These are phyloP conservation scores for Eucalyptus albens DNA, from an alignment of 345 rosid species.

Conservation along the genomic window DNA sequence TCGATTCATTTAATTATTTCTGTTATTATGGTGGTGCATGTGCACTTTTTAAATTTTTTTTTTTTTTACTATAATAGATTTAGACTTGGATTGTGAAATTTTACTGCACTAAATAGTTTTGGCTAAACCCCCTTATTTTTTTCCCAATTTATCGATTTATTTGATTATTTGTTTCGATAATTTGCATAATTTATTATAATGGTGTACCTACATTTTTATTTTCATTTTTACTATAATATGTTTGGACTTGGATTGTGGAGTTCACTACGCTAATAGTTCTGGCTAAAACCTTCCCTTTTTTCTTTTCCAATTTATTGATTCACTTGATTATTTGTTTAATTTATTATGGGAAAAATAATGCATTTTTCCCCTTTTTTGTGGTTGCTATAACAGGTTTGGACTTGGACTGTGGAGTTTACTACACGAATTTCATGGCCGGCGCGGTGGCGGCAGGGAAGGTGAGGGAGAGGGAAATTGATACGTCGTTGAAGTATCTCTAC, in stretches of 20 bases:
- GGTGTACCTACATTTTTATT: not conserved
- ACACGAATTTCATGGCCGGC: slow-evolving; percentile 5
- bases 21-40: too few relatives aligned
- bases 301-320: not conserved
- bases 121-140: not conserved
- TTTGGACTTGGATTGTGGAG: too few relatives aligned
- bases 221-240: too few relatives aligned
- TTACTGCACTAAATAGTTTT: not conserved
- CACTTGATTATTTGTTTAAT: not conserved
- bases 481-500: slow-evolving; percentile 10
- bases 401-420: slow-evolving; percentile 52
- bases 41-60: too few relatives aligned
- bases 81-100: too few relatives aligned
- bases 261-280: too few relatives aligned
- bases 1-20: too few relatives aligned
- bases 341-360: not conserved
- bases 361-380: not conserved
- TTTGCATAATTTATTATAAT: not conserved
- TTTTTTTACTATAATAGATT: too few relatives aligned
- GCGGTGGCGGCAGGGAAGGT: slow-evolving; percentile 34
- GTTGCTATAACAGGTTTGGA: slow-evolving; percentile 19
- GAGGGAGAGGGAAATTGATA: slow-evolving; percentile 16
- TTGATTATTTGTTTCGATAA: too few relatives aligned
- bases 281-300: too few relatives aligned
- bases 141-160: not conserved